Evolutionary conservation across 139 green algal species (phyloP).

Genomic region (Axilococcus clingmanii): DNA sequence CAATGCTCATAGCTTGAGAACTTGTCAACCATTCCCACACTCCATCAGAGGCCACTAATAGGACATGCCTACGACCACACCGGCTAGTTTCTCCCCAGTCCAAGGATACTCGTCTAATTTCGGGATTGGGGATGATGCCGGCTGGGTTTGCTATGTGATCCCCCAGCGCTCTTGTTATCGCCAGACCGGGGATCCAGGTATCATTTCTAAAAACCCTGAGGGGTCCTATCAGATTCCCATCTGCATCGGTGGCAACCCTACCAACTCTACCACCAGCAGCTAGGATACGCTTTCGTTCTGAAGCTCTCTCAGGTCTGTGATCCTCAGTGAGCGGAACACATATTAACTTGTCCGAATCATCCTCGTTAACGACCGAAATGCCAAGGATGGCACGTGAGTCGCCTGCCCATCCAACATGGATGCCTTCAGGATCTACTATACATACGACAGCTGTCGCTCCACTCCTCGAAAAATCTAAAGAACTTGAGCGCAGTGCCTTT

Average conservation of each 20-base stretch:
- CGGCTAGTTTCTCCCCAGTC: neutral
- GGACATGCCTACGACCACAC: slow-evolving; percentile 1
- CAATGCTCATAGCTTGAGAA: slow-evolving; percentile 26
- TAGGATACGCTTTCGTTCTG: slow-evolving; percentile 30
- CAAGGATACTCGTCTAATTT: slow-evolving; percentile 26
- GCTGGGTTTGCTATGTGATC: slow-evolving; percentile 43
- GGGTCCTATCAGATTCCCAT: slow-evolving; percentile 23
- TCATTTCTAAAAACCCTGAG: slow-evolving; percentile 40
- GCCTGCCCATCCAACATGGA: slow-evolving; percentile 39
- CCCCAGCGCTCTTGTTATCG: slow-evolving; percentile 39
- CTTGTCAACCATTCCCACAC: slow-evolving; percentile 33
- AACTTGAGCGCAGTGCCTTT: neutral
- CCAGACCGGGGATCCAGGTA: slow-evolving; percentile 37
- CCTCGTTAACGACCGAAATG: neutral
- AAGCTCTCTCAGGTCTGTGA: slow-evolving; percentile 42
- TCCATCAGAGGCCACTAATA: slow-evolving; percentile 33
- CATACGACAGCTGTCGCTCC: slow-evolving; percentile 28
- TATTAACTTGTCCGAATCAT: neutral
- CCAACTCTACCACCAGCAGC: slow-evolving; percentile 35
- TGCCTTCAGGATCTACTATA: slow-evolving; percentile 11
- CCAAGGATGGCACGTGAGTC: slow-evolving; percentile 47
- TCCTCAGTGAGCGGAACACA: slow-evolving; percentile 31
- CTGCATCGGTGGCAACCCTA: slow-evolving; percentile 18
- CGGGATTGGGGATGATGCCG: slow-evolving; percentile 32
- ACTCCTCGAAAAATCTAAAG: slow-evolving; percentile 18